Base-by-base conservation (phyloP, 805 yeast species). In the Candida nemodendra region DNA sequence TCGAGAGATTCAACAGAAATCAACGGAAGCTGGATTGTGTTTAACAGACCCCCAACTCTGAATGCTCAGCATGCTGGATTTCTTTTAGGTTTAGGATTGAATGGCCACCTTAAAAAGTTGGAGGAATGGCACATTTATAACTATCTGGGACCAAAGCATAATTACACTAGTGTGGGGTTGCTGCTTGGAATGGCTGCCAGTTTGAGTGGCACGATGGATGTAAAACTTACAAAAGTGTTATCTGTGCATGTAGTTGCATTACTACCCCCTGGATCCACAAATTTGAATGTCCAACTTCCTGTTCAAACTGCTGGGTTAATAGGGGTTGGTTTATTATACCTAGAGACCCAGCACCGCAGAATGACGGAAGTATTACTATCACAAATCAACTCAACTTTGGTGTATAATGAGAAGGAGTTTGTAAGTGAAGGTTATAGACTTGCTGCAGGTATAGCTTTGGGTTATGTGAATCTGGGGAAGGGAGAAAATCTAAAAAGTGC, bases 41-140 rank as follows among this genome's bases (percentile, higher is more conserved):
- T 85, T 57, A 87, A 87, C 50, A 83, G 81, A 48, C 96, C 96
- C 0, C 72, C 74, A 1, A 71, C 65, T 4, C 58, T 84, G 22
- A 79, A 78, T 48, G 75, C 95, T 0, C 90, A 86, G 44, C 96
- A 90, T 66, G 97, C 96, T 16, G 99, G 99, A 0, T 89, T 93
- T 50, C 62, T 93, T n/a, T 63, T 88, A 14, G 99, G 97, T 0
- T 66, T 93, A 18, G 99, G 99, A 0, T 65, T 93, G 21, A 87
- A 87, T 61, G 98, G 98, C 0, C 96, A 90, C 56, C 64, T 93
- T 51, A 79, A 75, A 39, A 71, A 72, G 28, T 64, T 93, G 18
- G 98, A 91, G 53, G 96, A 93, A 59, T 93, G 98, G 97, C 96
- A 90, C 56, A 84, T 91, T 21, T 93, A 88, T 59, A 90, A 91